Conservation (phyloP, 2,329 filamentous ascomycete species). For the Penicillium hesseltinei region DNA sequence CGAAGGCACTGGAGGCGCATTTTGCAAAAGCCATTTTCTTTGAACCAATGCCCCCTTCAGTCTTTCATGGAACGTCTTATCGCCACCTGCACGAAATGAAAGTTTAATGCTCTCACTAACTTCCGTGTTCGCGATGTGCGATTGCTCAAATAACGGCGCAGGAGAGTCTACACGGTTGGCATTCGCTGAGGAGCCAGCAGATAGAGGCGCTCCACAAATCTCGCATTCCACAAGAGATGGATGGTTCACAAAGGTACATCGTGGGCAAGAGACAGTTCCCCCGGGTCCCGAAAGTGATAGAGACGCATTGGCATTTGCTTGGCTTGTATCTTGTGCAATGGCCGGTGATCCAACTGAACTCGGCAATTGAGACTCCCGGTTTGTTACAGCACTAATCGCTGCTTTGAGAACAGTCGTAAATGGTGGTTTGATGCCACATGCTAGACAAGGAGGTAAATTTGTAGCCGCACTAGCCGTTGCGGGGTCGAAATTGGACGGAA, state of each 20-base stretch:
- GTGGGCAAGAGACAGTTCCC: slow-evolving; percentile 59
- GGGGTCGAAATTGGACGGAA: slow-evolving; percentile 91
- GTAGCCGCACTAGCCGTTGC: slow-evolving; percentile 75
- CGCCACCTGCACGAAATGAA: slow-evolving; percentile 85
- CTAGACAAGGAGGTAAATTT: slow-evolving; percentile 79
- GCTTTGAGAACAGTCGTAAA: slow-evolving; percentile 82
- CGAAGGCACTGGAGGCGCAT: slow-evolving; percentile 81
- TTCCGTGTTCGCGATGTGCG: slow-evolving; percentile 53
- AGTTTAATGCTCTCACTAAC: slow-evolving; percentile 78
- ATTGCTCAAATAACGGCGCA: slow-evolving; percentile 61
- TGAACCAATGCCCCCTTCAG: slow-evolving; percentile 86
- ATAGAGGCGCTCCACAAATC: slow-evolving; percentile 80
- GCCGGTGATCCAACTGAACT: slow-evolving; percentile 2
- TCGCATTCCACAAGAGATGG: slow-evolving; percentile 83
- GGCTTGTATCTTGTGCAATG: background rate
- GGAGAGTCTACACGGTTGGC: slow-evolving; percentile 68
- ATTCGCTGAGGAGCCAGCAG: slow-evolving; percentile 47
- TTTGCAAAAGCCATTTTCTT: slow-evolving; percentile 90
- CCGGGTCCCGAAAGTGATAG: background rate
- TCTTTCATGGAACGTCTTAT: slow-evolving; percentile 84
- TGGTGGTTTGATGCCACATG: slow-evolving; percentile 90
- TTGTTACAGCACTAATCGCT: slow-evolving; percentile 70
- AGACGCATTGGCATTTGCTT: slow-evolving; percentile 1
- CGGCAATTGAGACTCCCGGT: slow-evolving; percentile 28
- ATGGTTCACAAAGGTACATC: slow-evolving; percentile 93